Conservation (phyloP, 768 basidiomycete species). For the Nidularia pulvinata region DNA sequence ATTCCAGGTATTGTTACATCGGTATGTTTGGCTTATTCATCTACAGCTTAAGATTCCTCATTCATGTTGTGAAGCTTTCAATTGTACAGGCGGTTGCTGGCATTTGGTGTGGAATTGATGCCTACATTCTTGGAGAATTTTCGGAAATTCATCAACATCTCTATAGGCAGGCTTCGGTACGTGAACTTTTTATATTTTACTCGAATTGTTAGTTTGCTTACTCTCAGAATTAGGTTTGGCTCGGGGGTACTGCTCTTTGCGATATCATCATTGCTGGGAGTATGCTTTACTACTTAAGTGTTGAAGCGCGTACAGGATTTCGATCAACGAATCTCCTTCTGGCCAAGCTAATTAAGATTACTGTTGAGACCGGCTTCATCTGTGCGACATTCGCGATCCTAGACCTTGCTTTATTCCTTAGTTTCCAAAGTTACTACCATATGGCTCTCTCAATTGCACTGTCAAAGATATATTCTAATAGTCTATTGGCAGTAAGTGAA, state of each 20-base stretch:
- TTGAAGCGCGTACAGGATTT: slow-evolving; percentile 14
- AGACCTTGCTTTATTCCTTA: slow-evolving; percentile 15
- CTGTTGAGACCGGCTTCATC: slow-evolving; percentile 17
- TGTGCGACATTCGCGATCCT: slow-evolving; percentile 17
- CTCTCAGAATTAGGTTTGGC: slow-evolving; percentile 7
- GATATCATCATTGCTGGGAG: slow-evolving; percentile 14
- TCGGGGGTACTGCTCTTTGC: slow-evolving; percentile 15
- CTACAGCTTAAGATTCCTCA: neutral
- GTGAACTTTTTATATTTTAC: neutral
- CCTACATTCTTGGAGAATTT: slow-evolving; percentile 4
- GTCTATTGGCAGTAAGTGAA: slow-evolving; percentile 6
- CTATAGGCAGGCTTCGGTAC: neutral
- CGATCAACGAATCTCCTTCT: slow-evolving; percentile 11
- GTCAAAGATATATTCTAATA: slow-evolving; percentile 20
- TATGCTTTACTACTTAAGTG: slow-evolving; percentile 15
- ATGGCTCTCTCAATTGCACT: slow-evolving; percentile 15
- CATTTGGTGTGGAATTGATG: slow-evolving; percentile 6
- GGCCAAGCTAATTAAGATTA: slow-evolving; percentile 13
- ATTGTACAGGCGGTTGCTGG: slow-evolving; percentile 7
- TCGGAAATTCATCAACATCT: slow-evolving; percentile 3
- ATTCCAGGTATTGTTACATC: slow-evolving; percentile 3
- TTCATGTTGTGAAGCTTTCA: slow-evolving; percentile 3
- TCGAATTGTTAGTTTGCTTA: neutral
- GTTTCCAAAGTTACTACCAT: slow-evolving; percentile 17
- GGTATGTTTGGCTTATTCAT: neutral